Conservation (phyloP, 2,329 filamentous ascomycete species). For the Alternaria triticina region DNA sequence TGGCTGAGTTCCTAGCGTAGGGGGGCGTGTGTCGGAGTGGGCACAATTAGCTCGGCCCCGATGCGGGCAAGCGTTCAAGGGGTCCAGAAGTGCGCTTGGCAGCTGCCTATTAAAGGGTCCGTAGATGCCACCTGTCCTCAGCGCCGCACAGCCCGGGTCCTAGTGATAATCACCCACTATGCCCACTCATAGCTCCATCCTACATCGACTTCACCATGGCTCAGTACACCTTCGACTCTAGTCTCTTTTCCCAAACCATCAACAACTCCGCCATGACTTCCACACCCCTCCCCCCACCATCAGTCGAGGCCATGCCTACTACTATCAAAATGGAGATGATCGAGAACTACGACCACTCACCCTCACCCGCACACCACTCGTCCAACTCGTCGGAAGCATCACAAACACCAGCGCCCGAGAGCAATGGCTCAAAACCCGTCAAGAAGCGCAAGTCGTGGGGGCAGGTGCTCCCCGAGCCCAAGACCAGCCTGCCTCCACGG, state of each 20-base stretch:
- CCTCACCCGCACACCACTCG: slow-evolving; percentile 28
- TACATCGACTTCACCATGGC: slow-evolving; percentile 34
- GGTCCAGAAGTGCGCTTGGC: slow-evolving; percentile 16
- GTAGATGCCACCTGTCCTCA: slow-evolving; percentile 40
- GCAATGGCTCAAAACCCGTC: slow-evolving; percentile 61
- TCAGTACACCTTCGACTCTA: slow-evolving; percentile 31
- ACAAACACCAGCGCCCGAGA: slow-evolving; percentile 27
- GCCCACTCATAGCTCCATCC: slow-evolving; percentile 38
- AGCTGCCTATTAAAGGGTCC: slow-evolving; percentile 45
- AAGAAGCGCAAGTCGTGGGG: slow-evolving; percentile 99
- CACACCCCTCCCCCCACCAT: slow-evolving; percentile 28
- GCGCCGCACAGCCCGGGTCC: slow-evolving; percentile 34
- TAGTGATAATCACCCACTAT: slow-evolving; percentile 37
- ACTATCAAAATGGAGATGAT: slow-evolving; percentile 54
- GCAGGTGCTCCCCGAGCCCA: slow-evolving; percentile 93
- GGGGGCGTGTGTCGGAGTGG: slow-evolving; percentile 17
- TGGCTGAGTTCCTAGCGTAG: slow-evolving; percentile 19
- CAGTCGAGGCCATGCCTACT: slow-evolving; percentile 32
- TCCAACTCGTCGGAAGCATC: slow-evolving; percentile 24
- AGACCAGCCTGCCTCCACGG: slow-evolving; percentile 91
- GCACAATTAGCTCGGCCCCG: slow-evolving; percentile 4
- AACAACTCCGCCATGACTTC: slow-evolving; percentile 32
- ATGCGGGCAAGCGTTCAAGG: slow-evolving; percentile 25
- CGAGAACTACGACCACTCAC: slow-evolving; percentile 33
- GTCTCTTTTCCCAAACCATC: slow-evolving; percentile 29